Percentiles rank a stretch among this genome's conserved stretches.
These are phyloP conservation scores for Aspergillus egyptiacus DNA, from an alignment of 495 filamentous ascomycete genomes.

Conservation along the genomic window DNA sequence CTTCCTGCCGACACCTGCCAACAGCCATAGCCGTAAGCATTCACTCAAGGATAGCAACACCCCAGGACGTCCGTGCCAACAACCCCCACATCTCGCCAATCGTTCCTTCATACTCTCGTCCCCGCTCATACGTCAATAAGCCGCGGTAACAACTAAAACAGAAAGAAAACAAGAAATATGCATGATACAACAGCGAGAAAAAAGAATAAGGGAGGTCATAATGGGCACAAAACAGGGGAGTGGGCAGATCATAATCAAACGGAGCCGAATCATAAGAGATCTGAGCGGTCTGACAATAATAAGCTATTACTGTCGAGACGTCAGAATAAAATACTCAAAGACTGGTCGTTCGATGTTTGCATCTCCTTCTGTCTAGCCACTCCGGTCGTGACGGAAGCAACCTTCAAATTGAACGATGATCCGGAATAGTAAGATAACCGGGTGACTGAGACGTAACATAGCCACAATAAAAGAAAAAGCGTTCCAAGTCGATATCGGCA, in stretches of 20 bases:
- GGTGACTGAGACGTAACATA: constrained; percentile 31
- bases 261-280: constrained; percentile 3
- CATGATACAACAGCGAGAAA: constrained; percentile 9
- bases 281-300: constrained; percentile 15
- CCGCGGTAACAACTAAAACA: constrained; percentile 18
- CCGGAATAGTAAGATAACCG: constrained; percentile 18
- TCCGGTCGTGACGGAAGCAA: constrained; percentile 16
- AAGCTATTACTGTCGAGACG: constrained; percentile 17
- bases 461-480: constrained; percentile 34
- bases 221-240: constrained; percentile 14
- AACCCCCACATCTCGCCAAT: constrained; percentile 12
- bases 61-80: constrained; percentile 8
- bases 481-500: constrained; percentile 25
- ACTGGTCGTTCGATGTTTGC: constrained; percentile 30
- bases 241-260: constrained; percentile 7
- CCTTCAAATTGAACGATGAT: constrained; percentile 14
- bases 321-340: constrained; percentile 15
- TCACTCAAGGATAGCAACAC: constrained; percentile 9
- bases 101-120: constrained; percentile 18
- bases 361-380: constrained; percentile 34
- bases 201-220: constrained; percentile 15
- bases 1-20: constrained; percentile 6
- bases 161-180: constrained; percentile 7
- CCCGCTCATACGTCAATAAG: constrained; percentile 23
- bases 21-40: constrained; percentile 8